Conservation (phyloP, 179 eudicot species). For the Pouteria campechiana region DNA sequence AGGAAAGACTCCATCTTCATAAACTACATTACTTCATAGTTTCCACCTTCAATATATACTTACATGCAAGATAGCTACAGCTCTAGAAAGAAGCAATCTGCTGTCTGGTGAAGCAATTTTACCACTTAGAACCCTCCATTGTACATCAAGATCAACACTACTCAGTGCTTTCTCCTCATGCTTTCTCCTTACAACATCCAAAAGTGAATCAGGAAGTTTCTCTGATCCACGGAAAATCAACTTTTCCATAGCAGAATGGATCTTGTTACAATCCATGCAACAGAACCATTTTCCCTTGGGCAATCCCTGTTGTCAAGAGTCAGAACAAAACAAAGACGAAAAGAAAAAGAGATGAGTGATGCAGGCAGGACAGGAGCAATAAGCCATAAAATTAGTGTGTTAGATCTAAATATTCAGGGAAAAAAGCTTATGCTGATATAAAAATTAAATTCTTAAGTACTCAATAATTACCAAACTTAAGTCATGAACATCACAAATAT, state of each 20-base stretch:
- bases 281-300: slow-evolving; percentile 95
- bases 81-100: slow-evolving; percentile 66
- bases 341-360: too few species aligned
- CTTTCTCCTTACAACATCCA: slow-evolving; percentile 51
- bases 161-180: slow-evolving; percentile 26
- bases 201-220: slow-evolving; percentile 41
- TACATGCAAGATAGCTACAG: slow-evolving; percentile 92
- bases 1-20: too few species aligned
- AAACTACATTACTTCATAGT: too few species aligned
- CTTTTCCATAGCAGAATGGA: slow-evolving; percentile 50
- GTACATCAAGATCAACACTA: slow-evolving; percentile 36
- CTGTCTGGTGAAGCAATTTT: slow-evolving; percentile 59
- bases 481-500: too few species aligned
- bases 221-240: slow-evolving; percentile 45
- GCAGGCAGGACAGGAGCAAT: too few species aligned
- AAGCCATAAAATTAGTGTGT: too few species aligned
- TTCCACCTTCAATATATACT: slow-evolving; percentile 7
- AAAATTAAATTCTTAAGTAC: too few species aligned
- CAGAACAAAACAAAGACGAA: too few species aligned
- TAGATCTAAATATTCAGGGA: too few species aligned
- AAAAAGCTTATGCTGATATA: too few species aligned
- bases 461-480: too few species aligned
- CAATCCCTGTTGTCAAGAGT: slow-evolving; percentile 77
- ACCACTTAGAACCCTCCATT: slow-evolving; percentile 89
- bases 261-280: slow-evolving; percentile 46